A percentile compares a stretch with the other conserved stretches of the same genome.
phyloP scores from a whole-genome alignment of 352 stramenopile species.

The Halophytophthora polymorphica region DNA sequence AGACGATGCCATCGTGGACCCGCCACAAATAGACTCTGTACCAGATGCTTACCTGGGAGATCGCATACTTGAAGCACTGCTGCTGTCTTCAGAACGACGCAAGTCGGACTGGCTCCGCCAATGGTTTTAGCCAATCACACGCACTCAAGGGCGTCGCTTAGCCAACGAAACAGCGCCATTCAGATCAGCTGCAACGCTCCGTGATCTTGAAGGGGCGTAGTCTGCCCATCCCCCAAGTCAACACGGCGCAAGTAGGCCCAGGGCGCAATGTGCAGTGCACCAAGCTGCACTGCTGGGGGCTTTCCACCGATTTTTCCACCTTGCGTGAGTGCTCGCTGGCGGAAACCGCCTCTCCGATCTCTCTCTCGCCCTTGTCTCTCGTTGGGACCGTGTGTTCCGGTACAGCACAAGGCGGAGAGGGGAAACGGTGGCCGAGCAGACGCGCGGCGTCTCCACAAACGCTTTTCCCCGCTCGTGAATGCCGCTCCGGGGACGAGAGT shows the following conservation, averaged over 20 bases:
- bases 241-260: background rate
- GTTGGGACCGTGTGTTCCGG: background rate
- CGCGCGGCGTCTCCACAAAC: slow-evolving; percentile 8
- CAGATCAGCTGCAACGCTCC: background rate
- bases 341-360: too few relatives aligned
- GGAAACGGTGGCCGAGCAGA: background rate
- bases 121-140: too few relatives aligned
- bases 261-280: background rate
- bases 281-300: too few relatives aligned
- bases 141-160: too few relatives aligned
- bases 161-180: background rate
- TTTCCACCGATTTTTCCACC: too few relatives aligned
- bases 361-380: background rate
- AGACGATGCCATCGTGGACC: too few relatives aligned
- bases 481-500: background rate
- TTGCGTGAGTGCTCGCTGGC: too few relatives aligned
- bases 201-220: background rate
- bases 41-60: too few relatives aligned
- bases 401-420: background rate
- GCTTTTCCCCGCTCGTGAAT: slow-evolving; percentile 13
- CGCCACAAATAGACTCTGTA: too few relatives aligned
- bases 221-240: background rate
- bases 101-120: too few relatives aligned
- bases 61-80: too few relatives aligned
- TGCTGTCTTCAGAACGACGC: too few relatives aligned